A percentile compares a stretch with the other conserved stretches of the same genome.
Evolutionary conservation across 2,329 filamentous ascomycete species (phyloP).

Genomic region (Neopestalotiopsis clavispora): DNA sequence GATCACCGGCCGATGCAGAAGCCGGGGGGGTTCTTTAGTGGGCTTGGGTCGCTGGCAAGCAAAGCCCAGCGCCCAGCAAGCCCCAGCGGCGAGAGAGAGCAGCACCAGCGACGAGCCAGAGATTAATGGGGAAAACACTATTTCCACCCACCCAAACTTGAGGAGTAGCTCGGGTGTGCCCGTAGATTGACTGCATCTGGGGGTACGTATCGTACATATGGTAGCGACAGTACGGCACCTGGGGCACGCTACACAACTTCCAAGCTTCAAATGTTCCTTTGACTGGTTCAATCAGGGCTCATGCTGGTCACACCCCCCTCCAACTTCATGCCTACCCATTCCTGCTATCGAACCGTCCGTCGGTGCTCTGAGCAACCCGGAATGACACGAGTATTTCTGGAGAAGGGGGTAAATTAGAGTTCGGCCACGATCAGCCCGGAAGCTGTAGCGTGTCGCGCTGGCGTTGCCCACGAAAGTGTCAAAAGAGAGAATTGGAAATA

Average conservation of each 20-base stretch:
- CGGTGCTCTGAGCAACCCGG: conserved; percentile 9
- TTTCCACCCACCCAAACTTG: background rate
- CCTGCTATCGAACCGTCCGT: conserved; percentile 7
- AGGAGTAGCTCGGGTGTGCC: background rate
- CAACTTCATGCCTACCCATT: background rate
- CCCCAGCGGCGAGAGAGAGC: too few species aligned
- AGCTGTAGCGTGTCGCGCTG: conserved; percentile 12
- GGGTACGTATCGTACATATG: too few species aligned
- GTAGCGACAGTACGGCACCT: background rate
- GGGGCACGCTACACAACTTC: background rate
- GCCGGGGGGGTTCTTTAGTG: background rate
- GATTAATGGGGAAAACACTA: conserved; percentile 3
- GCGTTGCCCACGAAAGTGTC: conserved; percentile 1
- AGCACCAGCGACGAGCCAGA: background rate
- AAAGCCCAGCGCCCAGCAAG: too few species aligned
- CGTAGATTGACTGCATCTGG: background rate
- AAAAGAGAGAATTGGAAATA: background rate
- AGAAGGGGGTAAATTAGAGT: conserved; percentile 8
- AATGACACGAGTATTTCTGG: conserved; percentile 12
- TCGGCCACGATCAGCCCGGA: background rate
- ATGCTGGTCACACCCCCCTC: background rate
- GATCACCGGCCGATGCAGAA: background rate
- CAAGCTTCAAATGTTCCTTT: background rate
- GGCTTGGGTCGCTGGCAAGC: background rate
- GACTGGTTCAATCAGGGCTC: background rate